A percentile compares a stretch with the other conserved stretches of the same genome.
Evolutionary conservation across 2,329 filamentous ascomycete genomes (phyloP).

Genomic region (Scedosporium minutisporum): DNA sequence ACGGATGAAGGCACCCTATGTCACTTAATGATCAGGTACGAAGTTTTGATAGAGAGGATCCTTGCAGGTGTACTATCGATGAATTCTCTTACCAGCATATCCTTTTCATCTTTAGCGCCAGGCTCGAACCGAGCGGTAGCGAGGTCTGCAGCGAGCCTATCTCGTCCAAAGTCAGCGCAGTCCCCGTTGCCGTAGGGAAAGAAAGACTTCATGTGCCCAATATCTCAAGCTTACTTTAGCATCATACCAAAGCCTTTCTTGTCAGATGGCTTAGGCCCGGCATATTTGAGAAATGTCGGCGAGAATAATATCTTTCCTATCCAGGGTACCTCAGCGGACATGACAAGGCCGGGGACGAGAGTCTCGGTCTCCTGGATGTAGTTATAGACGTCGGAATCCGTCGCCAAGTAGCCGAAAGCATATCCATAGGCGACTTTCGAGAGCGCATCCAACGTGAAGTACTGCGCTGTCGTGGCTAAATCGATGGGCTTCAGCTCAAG

Average conservation of each 20-base stretch:
- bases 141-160: background rate
- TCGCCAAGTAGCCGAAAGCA: conserved; percentile 31
- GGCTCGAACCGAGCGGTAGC: background rate
- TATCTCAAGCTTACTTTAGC: conserved; percentile 9
- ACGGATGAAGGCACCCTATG: conserved; percentile 27
- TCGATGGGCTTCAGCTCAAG: conserved; percentile 20
- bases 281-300: conserved; percentile 21
- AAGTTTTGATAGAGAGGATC: background rate
- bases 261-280: conserved; percentile 13
- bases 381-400: conserved; percentile 30
- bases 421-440: conserved; percentile 35
- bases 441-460: conserved; percentile 40
- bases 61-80: background rate
- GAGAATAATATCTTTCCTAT: conserved; percentile 21
- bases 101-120: background rate
- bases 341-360: conserved; percentile 26
- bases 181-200: background rate
- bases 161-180: background rate
- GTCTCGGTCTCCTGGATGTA: conserved; percentile 29
- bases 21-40: background rate
- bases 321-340: conserved; percentile 27
- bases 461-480: conserved; percentile 30
- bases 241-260: conserved; percentile 10
- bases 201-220: background rate
- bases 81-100: background rate